Percentiles rank a stretch among this genome's conserved stretches.
phyloP scores from a whole-genome alignment of 2,329 filamentous ascomycete species.

The Microdochium bolleyi region DNA sequence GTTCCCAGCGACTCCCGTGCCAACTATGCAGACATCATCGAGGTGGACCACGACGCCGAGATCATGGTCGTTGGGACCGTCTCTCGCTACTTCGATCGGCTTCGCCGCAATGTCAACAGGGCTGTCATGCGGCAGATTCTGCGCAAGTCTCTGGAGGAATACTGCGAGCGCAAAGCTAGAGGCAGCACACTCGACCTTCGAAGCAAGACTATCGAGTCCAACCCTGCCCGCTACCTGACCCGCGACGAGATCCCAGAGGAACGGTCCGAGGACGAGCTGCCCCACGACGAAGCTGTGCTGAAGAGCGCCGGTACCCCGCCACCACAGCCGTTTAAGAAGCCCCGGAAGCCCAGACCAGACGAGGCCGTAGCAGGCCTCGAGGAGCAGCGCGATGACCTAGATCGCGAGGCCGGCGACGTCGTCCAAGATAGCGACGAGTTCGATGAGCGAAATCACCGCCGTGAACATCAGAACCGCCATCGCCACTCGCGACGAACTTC shows the following conservation, averaged over 20 bases:
- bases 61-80: conserved; percentile 26
- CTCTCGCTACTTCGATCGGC: conserved; percentile 25
- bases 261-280: background rate
- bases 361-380: background rate
- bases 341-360: background rate
- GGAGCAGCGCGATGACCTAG: background rate
- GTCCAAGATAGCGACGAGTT: conserved; percentile 3
- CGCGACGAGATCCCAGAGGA: background rate
- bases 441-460: background rate
- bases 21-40: conserved; percentile 27
- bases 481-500: background rate
- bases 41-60: conserved; percentile 24
- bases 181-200: background rate
- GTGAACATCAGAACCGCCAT: background rate
- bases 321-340: background rate
- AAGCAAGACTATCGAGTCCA: background rate
- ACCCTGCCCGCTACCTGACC: background rate
- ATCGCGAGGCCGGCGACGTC: conserved; percentile 2
- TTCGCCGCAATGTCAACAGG: conserved; percentile 27
- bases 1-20: conserved; percentile 25
- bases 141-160: conserved; percentile 22
- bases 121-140: conserved; percentile 26
- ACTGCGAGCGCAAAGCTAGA: conserved; percentile 14
- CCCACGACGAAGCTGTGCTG: background rate
- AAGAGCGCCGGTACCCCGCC: background rate